Conservation (phyloP, 495 filamentous ascomycete species). For the Acidiella bohemica region DNA sequence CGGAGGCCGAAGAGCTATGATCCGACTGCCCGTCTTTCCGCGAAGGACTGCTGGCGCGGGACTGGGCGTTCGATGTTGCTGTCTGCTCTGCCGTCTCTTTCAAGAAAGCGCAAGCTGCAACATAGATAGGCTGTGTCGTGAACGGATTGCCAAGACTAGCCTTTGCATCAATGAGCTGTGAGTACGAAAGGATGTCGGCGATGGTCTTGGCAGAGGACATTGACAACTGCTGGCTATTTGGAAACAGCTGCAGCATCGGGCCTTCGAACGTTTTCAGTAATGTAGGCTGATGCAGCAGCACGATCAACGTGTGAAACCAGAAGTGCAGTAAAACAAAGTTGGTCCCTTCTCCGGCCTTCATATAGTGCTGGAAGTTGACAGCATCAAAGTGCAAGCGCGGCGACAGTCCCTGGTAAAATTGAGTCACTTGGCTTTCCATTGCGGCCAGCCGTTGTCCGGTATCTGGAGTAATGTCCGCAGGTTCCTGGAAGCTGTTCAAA, state of each 20-base stretch:
- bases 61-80: conserved; percentile 40
- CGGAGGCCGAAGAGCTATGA: background rate
- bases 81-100: conserved; percentile 57
- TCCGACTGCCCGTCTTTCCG: conserved; percentile 4
- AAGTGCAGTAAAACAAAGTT: conserved; percentile 82
- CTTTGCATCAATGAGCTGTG: conserved; percentile 63
- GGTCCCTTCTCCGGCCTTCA: conserved; percentile 60
- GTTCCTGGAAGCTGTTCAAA: conserved; percentile 67
- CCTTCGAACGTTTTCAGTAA: conserved; percentile 64
- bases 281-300: conserved; percentile 70
- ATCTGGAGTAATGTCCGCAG: conserved; percentile 57
- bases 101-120: conserved; percentile 74
- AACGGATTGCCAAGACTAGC: conserved; percentile 77
- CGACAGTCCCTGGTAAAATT: conserved; percentile 64
- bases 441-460: conserved; percentile 51
- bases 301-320: conserved; percentile 81
- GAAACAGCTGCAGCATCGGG: conserved; percentile 51
- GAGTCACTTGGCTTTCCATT: conserved; percentile 65
- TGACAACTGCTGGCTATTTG: conserved; percentile 64
- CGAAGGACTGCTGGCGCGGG: conserved; percentile 27
- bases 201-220: conserved; percentile 86
- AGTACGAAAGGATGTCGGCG: conserved; percentile 68
- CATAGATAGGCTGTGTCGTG: conserved; percentile 79
- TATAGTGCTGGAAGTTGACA: conserved; percentile 62
- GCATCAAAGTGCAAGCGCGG: conserved; percentile 64